Base-by-base conservation (phyloP, 169 alveolate species). In the Eimeria acervulina region DNA sequence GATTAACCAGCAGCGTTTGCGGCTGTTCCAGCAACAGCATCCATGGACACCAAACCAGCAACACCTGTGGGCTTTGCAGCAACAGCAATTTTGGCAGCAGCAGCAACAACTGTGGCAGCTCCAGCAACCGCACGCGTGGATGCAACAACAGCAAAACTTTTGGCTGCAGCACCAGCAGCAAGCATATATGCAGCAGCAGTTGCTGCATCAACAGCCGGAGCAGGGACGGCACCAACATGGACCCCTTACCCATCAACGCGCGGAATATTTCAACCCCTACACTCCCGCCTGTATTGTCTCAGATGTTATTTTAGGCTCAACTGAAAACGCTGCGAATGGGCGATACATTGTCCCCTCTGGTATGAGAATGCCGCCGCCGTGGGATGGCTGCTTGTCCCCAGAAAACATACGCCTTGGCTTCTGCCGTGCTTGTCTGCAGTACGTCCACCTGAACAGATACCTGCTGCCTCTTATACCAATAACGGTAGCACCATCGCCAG, bases 51-150 rank as follows among this genome's bases (percentile, higher is more conserved):
- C 38, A 42, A 42, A 10, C 44, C 89, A 80, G n/a, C 89, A 44
- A n/a, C 68, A 42, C n/a, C 89, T 47, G 89, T 80, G 66, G 59
- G 68, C 89, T 28, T n/a, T 42, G 89, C 89, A 80, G 68, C 89
- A 80, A 42, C 68, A 80, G 28, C 61, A 44, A 28, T 47, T 80
- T 47, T 42, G 66, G 89, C 89, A 28, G 44, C 89, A 47, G 66
- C 66, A 42, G 12, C 68, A 47, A 10, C 68, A 8, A 12, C 66
- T 80, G 44, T 47, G 68, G 89, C 89, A 80, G 59, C 66, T 42
- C 26, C 89, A 80, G 68, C 89, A 42, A 13, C 89, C 89, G 44
- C 89, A 80, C 0, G 59, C 47, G 68, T 47, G 66, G 89, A 8
- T 80, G 59, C 89, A 42, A 15, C 89, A 78, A n/a, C 89, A 80